Percentiles rank a stretch among this genome's conserved stretches.
Conservation (phyloP, 257 asterid species). For the Knoxia roxburghii region DNA sequence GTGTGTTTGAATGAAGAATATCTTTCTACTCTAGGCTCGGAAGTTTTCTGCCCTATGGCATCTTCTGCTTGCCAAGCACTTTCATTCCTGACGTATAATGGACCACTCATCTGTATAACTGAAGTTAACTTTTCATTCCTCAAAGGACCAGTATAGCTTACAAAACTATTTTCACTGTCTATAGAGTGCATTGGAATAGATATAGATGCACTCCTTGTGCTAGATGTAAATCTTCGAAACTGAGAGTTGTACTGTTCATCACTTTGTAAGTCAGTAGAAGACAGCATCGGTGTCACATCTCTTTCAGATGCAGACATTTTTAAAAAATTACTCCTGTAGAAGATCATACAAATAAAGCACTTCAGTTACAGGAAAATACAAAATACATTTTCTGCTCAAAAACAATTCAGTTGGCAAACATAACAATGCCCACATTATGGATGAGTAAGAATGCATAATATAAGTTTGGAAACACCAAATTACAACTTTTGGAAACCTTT, state of each 20-base stretch:
- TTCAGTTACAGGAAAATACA: neutral
- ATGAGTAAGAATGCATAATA: neutral
- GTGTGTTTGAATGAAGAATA: constrained; percentile 39
- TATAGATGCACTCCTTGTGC: constrained; percentile 74
- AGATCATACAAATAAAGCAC: neutral
- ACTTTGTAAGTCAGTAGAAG: constrained; percentile 36
- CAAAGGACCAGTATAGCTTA: constrained; percentile 76
- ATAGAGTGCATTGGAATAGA: constrained; percentile 43
- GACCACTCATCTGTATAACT: constrained; percentile 58
- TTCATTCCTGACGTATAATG: constrained; percentile 36
- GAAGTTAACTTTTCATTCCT: constrained; percentile 39
- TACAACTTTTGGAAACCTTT: neutral
- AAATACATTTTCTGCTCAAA: neutral
- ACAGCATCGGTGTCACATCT: constrained; percentile 68
- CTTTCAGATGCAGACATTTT: constrained; percentile 63
- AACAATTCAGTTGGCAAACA: neutral
- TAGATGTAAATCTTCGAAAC: constrained; percentile 29
- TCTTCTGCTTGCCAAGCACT: constrained; percentile 36
- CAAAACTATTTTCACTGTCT: constrained; percentile 35
- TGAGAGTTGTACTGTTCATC: constrained; percentile 32
- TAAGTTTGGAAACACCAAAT: neutral
- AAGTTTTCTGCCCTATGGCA: constrained; percentile 27
- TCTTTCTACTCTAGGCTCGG: constrained; percentile 37
- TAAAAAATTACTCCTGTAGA: constrained; percentile 20
- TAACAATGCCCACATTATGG: neutral